These are phyloP conservation scores for Yamadazyma epiphylla DNA, from an alignment of 1,139 yeast genomes.

Conservation along the genomic window DNA sequence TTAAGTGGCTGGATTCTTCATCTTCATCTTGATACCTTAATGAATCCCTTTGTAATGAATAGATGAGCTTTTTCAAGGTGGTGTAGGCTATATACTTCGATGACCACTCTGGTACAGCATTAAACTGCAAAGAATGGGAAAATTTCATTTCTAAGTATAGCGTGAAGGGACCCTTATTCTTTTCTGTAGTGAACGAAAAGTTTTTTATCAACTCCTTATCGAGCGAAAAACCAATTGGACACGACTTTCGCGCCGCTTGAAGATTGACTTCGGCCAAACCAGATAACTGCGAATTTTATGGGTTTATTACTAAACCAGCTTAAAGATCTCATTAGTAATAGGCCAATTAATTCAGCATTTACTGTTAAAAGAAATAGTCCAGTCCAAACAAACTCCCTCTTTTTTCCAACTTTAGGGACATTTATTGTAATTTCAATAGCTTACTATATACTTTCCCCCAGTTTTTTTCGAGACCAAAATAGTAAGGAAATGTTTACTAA, in stretches of 20 bases:
- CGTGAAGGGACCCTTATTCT: no score
- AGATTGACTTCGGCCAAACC: no score
- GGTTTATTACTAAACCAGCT: background rate
- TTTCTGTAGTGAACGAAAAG: no score
- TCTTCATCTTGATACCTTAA: constrained; percentile 27
- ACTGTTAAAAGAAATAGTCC: background rate
- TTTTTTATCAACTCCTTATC: no score
- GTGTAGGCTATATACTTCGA: constrained; percentile 65
- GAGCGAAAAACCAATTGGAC: background rate
- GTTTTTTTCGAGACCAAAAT: constrained; percentile 2
- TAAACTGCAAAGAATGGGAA: constrained; percentile 67
- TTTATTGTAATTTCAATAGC: constrained; percentile 2
- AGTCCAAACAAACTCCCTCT: background rate
- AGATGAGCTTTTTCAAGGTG: constrained; percentile 58
- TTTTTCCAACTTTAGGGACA: background rate
- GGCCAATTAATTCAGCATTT: constrained; percentile 1
- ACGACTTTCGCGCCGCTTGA: background rate
- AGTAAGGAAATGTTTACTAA: constrained; percentile 38
- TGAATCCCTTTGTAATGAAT: constrained; percentile 59
- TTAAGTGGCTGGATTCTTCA: constrained; percentile 27
- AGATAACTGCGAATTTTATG: no score
- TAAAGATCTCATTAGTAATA: constrained; percentile 1
- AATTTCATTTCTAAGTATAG: constrained; percentile 52
- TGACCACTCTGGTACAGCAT: constrained; percentile 78
- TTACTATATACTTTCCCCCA: constrained; percentile 12